Evolutionary conservation across 2,329 filamentous ascomycete species (phyloP).

Genomic region (Claviceps capensis): DNA sequence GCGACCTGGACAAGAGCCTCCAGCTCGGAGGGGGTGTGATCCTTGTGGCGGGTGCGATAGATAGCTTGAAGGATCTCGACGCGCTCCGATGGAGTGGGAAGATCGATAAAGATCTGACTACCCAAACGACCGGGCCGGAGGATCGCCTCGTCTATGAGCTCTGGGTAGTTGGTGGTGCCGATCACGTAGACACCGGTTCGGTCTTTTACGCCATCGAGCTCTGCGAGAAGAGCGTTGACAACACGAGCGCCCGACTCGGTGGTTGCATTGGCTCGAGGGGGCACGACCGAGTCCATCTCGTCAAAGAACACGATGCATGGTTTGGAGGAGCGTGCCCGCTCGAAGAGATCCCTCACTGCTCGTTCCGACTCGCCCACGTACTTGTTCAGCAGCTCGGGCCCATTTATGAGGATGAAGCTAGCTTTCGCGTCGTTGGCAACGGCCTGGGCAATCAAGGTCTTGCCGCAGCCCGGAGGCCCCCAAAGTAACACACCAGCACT

Average conservation of each 20-base stretch:
- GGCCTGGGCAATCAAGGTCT: constrained; percentile 90
- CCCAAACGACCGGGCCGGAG: constrained; percentile 81
- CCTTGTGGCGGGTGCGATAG: constrained; percentile 30
- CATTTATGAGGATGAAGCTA: constrained; percentile 97
- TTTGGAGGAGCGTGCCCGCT: constrained; percentile 69
- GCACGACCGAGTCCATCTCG: constrained; percentile 86
- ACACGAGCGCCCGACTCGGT: constrained; percentile 78
- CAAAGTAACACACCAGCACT: constrained; percentile 85
- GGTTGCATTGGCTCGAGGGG: constrained; percentile 62
- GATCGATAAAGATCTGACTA: constrained; percentile 75
- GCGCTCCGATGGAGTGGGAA: constrained; percentile 66
- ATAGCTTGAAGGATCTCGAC: constrained; percentile 72
- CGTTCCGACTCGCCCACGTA: constrained; percentile 95
- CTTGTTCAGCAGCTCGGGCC: constrained; percentile 91
- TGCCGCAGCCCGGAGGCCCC: constrained; percentile 93
- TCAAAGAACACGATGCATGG: constrained; percentile 98
- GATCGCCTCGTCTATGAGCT: constrained; percentile 95
- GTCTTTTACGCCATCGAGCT: constrained; percentile 74
- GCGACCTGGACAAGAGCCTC: constrained; percentile 51
- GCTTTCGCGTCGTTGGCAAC: constrained; percentile 91
- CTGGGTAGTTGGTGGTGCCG: constrained; percentile 85
- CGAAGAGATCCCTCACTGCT: constrained; percentile 82
- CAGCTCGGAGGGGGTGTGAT: constrained; percentile 29
- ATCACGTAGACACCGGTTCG: constrained; percentile 86
- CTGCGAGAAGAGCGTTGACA: constrained; percentile 88